Base-by-base conservation (phyloP, 2,329 filamentous ascomycete species). In the Venturia effusa region DNA sequence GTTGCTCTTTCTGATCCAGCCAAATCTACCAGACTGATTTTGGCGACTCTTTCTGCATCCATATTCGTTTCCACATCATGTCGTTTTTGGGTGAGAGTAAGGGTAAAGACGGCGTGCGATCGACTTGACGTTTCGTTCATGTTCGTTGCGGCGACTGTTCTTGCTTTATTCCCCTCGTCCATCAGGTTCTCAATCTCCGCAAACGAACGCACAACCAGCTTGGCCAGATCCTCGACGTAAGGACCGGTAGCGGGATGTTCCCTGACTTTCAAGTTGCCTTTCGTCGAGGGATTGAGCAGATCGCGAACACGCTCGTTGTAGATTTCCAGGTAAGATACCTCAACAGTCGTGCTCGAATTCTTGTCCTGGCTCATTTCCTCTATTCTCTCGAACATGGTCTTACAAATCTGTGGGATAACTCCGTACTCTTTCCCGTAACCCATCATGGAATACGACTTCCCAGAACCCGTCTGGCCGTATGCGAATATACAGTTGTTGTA, bases 401-500 rank as follows among this genome's bases (percentile, higher is more conserved):
- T 90, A 75, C 94, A 99, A 78, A 99, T 99, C 71, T 87, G 89
- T 57, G 95, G 94, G 67, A 97, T 97, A 67, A 99, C 94, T 75
- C 94, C 94, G 65, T 92, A 84, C 72, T 99, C 93, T 71, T 93
- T 88, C 63, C 94, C 94, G 77, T 97, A 99, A 60, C 94, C 94
- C 94, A 99, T 99, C 93, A 99, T 99, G 39, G 92, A 97, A 76
- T 99, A 99, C 19, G 92, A 97, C 79, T 99, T 99, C 77, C 94
- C 94, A 0, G 94, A 97, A 69, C 94, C 94, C 1, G 94, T 99
- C 79, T 99, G 94, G 22, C 94, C 94, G 74, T 99, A 99, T 17
- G 94, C 94, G 74, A 99, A 99, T 72, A 99, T 99, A 81, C 94
- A 99, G 76, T 97, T 99, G 81, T 99, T 97, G 80, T 97, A 99